Percentiles rank a stretch among this genome's conserved stretches.
Conservation (phyloP, 441 rosid genomes). For the Dalechampia spathulata region DNA sequence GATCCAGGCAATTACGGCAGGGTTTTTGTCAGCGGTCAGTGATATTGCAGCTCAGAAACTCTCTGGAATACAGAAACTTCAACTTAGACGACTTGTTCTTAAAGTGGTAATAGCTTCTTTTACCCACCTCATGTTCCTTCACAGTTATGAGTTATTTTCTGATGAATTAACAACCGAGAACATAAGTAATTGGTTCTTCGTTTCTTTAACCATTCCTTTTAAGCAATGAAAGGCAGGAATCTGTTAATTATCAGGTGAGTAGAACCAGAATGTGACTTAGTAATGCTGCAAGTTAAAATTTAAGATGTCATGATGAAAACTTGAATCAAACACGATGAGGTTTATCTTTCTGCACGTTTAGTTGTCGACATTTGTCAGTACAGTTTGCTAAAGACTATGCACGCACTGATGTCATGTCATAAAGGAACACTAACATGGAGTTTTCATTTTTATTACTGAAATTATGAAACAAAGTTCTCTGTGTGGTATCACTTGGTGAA, state of each 20-base stretch:
- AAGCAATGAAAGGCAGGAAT: background rate
- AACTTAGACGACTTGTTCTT: slow-evolving; percentile 69
- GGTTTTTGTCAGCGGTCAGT: slow-evolving; percentile 68
- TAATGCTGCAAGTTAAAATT: too few species aligned
- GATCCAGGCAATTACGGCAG: slow-evolving; percentile 80
- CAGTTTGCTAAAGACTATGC: too few species aligned
- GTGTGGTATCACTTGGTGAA: too few species aligned
- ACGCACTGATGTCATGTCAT: background rate
- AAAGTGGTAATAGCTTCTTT: slow-evolving; percentile 53
- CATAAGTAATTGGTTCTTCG: background rate
- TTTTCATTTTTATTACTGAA: background rate
- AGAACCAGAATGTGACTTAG: too few species aligned
- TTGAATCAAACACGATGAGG: too few species aligned
- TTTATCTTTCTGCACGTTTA: too few species aligned
- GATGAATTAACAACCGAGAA: background rate
- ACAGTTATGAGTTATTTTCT: background rate
- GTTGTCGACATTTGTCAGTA: too few species aligned
- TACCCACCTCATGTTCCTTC: background rate
- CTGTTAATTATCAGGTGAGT: background rate
- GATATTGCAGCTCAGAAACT: slow-evolving; percentile 77
- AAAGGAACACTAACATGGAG: background rate
- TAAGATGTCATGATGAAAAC: too few species aligned
- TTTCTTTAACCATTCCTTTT: background rate
- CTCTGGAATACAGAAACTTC: slow-evolving; percentile 79
- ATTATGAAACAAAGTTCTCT: too few species aligned